Evolutionary conservation across 2,329 filamentous ascomycete species (phyloP), one percentile per base, ranked within the genome.

Genomic region (Aspergillus quadricinctus): DNA sequence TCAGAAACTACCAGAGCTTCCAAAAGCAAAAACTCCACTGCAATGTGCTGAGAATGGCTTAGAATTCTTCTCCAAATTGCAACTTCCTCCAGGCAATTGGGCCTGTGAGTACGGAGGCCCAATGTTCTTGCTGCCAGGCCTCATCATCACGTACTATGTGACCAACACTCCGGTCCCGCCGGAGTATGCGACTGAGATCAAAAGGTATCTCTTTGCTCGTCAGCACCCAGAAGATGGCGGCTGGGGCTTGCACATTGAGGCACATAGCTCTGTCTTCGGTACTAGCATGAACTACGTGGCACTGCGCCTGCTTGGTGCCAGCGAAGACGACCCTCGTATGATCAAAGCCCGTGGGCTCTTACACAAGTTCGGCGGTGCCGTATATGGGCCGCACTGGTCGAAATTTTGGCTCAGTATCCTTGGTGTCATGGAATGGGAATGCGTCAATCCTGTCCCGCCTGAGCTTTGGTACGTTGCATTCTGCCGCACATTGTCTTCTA

Each of bases 81-180:
- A 99, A 72, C 81, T 97, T 1, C 86, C 88, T 14, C 88, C 90
- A 0, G 94, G 94, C 4, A 90, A 97, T 69, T 99, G 94, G 94
- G 94, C 82, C 4, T 97, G 93, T 77, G 94, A 99, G 72, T 99
- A 99, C 77, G 94, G 94, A 54, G 94, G 94, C 0, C 94, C 94
- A 3, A 93, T 97, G 90, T 99, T 99, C 70, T 83, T 97, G 41
- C 80, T 97, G 1, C 91, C 93, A 0, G 90, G 93, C 48, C 72
- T 96, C 23, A 85, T 97, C 59, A 85, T 96, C 64, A 83, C 89
- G 28, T 95, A 90, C 86, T 92, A 96, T 71, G 88, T 88, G 52
- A 97, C 92, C 60, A 86, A 92, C 70, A 96, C 91, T 52, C 88
- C 89, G 3, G 90, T 99, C 56, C 87, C 92, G 1, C 83, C 85